phyloP scores from a whole-genome alignment of 1,139 yeast genomes.

The Maudiozyma humilis region DNA sequence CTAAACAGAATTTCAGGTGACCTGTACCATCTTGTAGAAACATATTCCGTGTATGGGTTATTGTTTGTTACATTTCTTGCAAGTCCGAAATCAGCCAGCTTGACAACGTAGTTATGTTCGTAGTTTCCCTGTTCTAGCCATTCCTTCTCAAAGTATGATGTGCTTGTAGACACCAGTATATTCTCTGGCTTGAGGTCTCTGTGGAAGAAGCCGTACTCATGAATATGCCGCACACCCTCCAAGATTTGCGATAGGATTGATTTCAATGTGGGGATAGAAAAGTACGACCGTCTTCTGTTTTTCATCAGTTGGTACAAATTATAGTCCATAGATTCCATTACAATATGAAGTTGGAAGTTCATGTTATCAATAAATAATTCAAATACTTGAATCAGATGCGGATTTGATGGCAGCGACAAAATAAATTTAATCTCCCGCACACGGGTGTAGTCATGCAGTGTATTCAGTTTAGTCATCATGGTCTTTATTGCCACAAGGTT shows the following conservation, averaged over 20 bases:
- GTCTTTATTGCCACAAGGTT: slow-evolving; percentile 78
- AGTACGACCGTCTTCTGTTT: slow-evolving; percentile 42
- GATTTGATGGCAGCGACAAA: slow-evolving; percentile 60
- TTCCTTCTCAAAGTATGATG: slow-evolving; percentile 43
- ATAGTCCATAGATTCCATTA: slow-evolving; percentile 84
- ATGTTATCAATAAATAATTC: slow-evolving; percentile 68
- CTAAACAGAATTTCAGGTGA: slow-evolving; percentile 85
- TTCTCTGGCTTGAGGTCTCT: slow-evolving; percentile 93
- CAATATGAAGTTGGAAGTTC: slow-evolving; percentile 57
- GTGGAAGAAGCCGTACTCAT: slow-evolving; percentile 64
- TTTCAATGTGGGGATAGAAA: slow-evolving; percentile 52
- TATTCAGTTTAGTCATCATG: slow-evolving; percentile 48
- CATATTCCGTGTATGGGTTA: slow-evolving; percentile 66
- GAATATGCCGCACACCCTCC: slow-evolving; percentile 76
- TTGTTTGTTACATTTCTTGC: slow-evolving; percentile 55
- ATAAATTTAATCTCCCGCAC: slow-evolving; percentile 75
- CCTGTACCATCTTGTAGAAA: slow-evolving; percentile 93
- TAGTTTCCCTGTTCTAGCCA: slow-evolving; percentile 29
- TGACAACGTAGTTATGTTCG: slow-evolving; percentile 52
- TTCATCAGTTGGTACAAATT: slow-evolving; percentile 68
- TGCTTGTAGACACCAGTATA: slow-evolving; percentile 58
- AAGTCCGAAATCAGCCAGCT: slow-evolving; percentile 87
- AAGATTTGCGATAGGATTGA: slow-evolving; percentile 65
- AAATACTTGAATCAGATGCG: slow-evolving; percentile 60
- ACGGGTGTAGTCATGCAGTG: slow-evolving; percentile 48